phyloP scores from a whole-genome alignment of 345 rosid species.

The Gossypium ekmanianum region DNA sequence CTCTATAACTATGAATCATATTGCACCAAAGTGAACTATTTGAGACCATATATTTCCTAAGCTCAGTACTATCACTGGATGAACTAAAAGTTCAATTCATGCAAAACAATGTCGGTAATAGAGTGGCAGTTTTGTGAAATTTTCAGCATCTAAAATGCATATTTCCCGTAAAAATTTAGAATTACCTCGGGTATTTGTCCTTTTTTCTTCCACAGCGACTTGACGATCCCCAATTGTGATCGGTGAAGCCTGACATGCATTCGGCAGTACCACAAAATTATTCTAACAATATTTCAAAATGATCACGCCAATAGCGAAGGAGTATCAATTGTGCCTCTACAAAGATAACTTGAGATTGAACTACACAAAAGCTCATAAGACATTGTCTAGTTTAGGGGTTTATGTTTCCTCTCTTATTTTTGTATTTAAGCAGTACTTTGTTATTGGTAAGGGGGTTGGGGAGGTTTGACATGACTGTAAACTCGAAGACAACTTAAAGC shows the following conservation, averaged over 20 bases:
- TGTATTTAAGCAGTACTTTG: background rate
- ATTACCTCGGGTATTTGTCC: slow-evolving; percentile 55
- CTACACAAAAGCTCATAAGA: background rate
- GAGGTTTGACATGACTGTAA: background rate
- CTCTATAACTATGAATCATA: background rate
- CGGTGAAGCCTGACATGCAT: slow-evolving; percentile 51
- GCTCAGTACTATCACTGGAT: background rate
- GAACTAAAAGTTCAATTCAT: background rate
- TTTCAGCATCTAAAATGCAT: background rate
- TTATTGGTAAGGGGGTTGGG: background rate
- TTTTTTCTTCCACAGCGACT: slow-evolving; percentile 55
- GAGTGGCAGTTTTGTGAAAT: background rate
- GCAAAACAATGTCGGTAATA: background rate
- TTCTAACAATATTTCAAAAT: background rate
- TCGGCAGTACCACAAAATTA: background rate
- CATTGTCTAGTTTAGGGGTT: background rate
- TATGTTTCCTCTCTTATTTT: background rate
- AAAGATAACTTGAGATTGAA: too few species aligned
- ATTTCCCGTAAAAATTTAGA: background rate
- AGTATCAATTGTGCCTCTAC: too few species aligned
- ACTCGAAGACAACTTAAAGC: slow-evolving; percentile 1
- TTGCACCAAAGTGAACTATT: background rate
- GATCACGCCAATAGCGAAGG: too few species aligned
- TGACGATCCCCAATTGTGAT: slow-evolving; percentile 40
- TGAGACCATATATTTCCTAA: background rate